Conservation (phyloP, 257 asterid species). For the Primulina tabacum region DNA sequence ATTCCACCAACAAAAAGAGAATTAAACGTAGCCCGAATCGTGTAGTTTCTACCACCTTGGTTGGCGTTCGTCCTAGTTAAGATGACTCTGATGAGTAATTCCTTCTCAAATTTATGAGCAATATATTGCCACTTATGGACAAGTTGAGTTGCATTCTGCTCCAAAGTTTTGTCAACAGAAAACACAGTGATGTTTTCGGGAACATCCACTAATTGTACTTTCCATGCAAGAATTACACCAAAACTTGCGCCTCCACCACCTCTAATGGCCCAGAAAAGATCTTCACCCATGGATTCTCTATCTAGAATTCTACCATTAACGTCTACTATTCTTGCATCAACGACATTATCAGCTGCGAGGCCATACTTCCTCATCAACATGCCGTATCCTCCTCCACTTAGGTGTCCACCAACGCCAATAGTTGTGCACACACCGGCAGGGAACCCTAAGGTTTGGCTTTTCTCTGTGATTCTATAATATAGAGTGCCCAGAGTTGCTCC, state of each 20-base stretch:
- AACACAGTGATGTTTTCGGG: conserved; percentile 16
- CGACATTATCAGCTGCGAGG: conserved; percentile 6
- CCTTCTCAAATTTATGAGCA: no score
- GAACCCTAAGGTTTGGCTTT: conserved; percentile 4
- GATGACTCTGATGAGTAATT: no score
- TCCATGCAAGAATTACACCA: conserved; percentile 13
- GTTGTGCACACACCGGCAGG: conserved; percentile 7
- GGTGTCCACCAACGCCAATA: conserved; percentile 6
- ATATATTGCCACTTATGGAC: not conserved
- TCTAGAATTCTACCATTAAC: no score
- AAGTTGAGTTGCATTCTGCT: not conserved
- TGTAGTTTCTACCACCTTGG: no score
- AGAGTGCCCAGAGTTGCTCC: conserved; percentile 8
- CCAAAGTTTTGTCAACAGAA: not conserved
- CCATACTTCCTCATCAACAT: conserved; percentile 15
- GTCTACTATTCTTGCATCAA: not conserved
- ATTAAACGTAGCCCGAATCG: no score
- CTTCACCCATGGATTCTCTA: not conserved
- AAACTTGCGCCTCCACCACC: not conserved
- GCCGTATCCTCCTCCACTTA: conserved; percentile 17
- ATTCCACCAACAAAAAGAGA: no score
- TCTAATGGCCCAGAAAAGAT: not conserved
- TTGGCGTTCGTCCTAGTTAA: no score
- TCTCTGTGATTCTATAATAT: conserved; percentile 14
- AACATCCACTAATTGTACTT: conserved; percentile 9